Conservation (phyloP, 257 asterid genomes). For the Jacaranda copaia region DNA sequence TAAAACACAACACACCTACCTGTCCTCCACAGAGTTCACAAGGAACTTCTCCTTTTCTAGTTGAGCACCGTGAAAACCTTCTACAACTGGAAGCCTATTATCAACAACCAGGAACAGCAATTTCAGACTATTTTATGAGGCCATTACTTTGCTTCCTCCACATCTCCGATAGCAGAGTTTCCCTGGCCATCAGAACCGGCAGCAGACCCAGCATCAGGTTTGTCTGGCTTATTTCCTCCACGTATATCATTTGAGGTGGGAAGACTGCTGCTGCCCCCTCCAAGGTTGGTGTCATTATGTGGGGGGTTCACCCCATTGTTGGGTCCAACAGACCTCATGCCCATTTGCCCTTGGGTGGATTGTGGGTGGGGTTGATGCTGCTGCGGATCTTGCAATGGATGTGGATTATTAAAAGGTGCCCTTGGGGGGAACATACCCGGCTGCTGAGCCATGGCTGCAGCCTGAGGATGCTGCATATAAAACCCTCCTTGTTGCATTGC, state of each 20-base stretch:
- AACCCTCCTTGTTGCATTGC: conserved; percentile 81
- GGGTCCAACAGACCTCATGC: conserved; percentile 55
- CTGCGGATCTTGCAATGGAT: conserved; percentile 61
- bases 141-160: conserved; percentile 58
- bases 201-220: conserved; percentile 45
- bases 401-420: conserved; percentile 61
- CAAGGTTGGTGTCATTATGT: conserved; percentile 48
- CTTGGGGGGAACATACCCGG: conserved; percentile 61
- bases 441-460: conserved; percentile 72
- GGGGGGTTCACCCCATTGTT: conserved; percentile 53
- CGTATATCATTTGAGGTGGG: conserved; percentile 54
- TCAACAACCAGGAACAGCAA: conserved; percentile 24
- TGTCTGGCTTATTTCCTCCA: conserved; percentile 57
- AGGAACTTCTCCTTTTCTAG: conserved; percentile 13
- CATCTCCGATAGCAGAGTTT: conserved; percentile 49
- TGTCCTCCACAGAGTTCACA: neutral
- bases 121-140: neutral
- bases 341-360: conserved; percentile 52
- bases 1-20: conserved; percentile 22
- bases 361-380: conserved; percentile 55
- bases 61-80: neutral
- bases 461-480: conserved; percentile 87
- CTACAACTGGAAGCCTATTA: conserved; percentile 40
- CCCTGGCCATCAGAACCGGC: conserved; percentile 49
- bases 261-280: conserved; percentile 48